Evolutionary conservation across 1,284 basidiomycete species (phyloP), one percentile per base, ranked within the genome.

Genomic region (Polyporus tsugae): DNA sequence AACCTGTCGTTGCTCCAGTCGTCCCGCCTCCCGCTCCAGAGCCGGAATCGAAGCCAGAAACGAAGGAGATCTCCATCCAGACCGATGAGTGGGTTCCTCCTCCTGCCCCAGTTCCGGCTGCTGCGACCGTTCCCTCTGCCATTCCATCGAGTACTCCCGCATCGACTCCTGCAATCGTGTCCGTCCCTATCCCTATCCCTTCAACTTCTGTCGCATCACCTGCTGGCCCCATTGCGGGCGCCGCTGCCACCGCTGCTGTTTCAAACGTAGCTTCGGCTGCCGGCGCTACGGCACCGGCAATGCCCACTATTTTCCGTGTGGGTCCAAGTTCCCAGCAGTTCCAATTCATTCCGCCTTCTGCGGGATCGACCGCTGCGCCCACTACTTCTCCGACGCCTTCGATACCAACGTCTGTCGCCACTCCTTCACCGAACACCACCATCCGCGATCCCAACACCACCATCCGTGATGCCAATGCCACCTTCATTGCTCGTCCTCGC

Each of bases 31-130:
- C 73, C 6, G 65, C 60, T 13, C 70, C 72, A 6, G 65, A 63
- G 10, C 71, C 75, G 17, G 76, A 75, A 60, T 75, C 86, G 6
- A 91, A 89, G 76, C 86, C 88, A 0, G 89, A 91, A 71, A 78
- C 87, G 41, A 89, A 84, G 75, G 93, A 95, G 72, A 91, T 89
- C 68, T 91, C 89, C 1, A 88, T 90, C 38, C 93, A 95, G 80
- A 95, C 93, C 2, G 94, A 95, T 68, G 84, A 85, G 59, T 90
- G 89, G 86, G 80, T 77, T n/a, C 85, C 87, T 22, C 85, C 87
- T 22, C 78, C 82, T 17, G 49, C 85, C 9, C 76, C 82, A 15
- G 77, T 80, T 2, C 80, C 73, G 13, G 67, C 64, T 0, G 64
- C 71, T 7, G 62, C 62, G 72, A 19, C 69, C 57, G 39, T 65